These are phyloP conservation scores for Brassica carinata DNA, from an alignment of 345 rosid species.

Conservation along the genomic window DNA sequence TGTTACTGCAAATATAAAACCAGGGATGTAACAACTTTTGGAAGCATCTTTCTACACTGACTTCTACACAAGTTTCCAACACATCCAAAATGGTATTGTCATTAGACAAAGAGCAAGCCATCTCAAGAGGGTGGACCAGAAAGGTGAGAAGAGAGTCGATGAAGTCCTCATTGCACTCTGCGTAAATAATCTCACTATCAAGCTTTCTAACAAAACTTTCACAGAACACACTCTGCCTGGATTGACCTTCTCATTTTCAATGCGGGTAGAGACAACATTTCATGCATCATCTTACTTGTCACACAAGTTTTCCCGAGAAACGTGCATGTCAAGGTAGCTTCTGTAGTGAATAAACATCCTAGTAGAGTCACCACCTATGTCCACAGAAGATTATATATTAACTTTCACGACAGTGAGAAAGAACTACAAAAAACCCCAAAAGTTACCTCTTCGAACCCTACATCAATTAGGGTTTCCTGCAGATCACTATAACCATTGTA, in stretches of 20 bases:
- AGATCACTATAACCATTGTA: not conserved
- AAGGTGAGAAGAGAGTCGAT: slow-evolving; percentile 14
- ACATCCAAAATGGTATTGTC: slow-evolving; percentile 1
- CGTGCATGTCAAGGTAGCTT: not conserved
- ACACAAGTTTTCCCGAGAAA: not conserved
- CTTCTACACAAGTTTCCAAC: slow-evolving; percentile 3
- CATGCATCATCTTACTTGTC: not conserved
- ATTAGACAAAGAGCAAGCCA: not conserved
- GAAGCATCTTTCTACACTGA: not conserved
- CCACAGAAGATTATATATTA: not conserved
- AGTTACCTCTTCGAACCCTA: slow-evolving; percentile 21
- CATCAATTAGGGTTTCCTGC: not conserved
- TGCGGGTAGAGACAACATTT: not conserved
- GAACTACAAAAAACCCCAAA: not conserved
- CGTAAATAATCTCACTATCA: slow-evolving; percentile 3
- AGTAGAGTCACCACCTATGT: not conserved
- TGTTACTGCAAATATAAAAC: not conserved
- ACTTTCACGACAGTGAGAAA: too few relatives aligned
- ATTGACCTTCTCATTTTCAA: not conserved
- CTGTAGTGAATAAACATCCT: too few relatives aligned
- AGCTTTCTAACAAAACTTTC: not conserved
- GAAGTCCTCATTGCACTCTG: slow-evolving; percentile 7
- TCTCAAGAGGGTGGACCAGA: slow-evolving; percentile 11
- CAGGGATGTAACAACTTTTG: not conserved
- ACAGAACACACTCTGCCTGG: not conserved